These are phyloP conservation scores for Venturia asperata DNA, from an alignment of 2,329 filamentous ascomycete species.

Conservation along the genomic window DNA sequence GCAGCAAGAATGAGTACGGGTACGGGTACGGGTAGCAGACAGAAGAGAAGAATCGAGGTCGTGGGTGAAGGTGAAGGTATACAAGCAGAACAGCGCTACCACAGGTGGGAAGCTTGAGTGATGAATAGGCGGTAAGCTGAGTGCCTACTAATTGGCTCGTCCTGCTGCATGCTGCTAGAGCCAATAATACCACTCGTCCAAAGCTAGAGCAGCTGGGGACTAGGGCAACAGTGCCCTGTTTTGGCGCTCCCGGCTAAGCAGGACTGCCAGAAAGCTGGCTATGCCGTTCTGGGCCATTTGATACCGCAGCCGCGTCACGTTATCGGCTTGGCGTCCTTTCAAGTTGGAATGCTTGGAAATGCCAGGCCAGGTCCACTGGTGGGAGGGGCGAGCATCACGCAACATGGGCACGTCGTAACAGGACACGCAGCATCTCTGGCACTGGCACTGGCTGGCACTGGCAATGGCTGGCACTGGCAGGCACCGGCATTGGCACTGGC, in stretches of 20 bases:
- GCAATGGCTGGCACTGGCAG: too few relatives aligned
- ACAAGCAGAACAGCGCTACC: neutral
- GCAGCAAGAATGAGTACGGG: constrained; percentile 11
- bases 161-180: neutral
- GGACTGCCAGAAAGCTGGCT: neutral
- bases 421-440: constrained; percentile 4
- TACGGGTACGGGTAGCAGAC: neutral
- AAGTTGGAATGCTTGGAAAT: neutral
- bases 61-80: constrained; percentile 8
- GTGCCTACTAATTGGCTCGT: neutral
- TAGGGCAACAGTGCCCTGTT: neutral
- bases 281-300: neutral
- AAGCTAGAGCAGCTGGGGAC: neutral
- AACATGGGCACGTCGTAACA: constrained; percentile 12
- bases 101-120: neutral
- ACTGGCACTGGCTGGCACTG: too few relatives aligned
- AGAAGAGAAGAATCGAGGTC: neutral
- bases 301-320: neutral
- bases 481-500: too few relatives aligned
- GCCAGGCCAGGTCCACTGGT: neutral
- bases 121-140: neutral
- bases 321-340: neutral
- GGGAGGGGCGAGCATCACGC: neutral
- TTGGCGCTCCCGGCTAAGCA: neutral
- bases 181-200: neutral